These are phyloP conservation scores for Aspergillus chevalieri DNA, from an alignment of 2,329 filamentous ascomycete genomes.

Conservation along the genomic window DNA sequence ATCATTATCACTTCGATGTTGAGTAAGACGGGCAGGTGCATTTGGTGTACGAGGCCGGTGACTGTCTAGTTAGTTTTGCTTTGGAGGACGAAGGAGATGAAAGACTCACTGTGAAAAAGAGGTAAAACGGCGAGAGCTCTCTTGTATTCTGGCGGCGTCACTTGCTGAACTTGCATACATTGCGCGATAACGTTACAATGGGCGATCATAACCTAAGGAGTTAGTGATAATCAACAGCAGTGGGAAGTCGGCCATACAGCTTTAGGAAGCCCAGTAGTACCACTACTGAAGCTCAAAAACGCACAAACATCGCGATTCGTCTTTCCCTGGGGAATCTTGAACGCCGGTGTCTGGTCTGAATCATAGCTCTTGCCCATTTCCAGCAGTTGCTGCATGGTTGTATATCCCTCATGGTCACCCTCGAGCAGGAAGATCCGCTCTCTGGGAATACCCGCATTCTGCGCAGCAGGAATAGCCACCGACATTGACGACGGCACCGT, in stretches of 20 bases:
- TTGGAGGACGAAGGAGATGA: too few relatives aligned
- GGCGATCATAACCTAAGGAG: slow-evolving; percentile 44
- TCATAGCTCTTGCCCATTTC: slow-evolving; percentile 31
- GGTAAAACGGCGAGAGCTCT: slow-evolving; percentile 55
- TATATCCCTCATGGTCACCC: slow-evolving; percentile 47
- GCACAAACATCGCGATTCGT: slow-evolving; percentile 53
- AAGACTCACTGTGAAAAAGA: slow-evolving; percentile 48
- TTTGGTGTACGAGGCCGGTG: slow-evolving; percentile 56
- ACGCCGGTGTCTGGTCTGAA: slow-evolving; percentile 42
- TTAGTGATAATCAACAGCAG: slow-evolving; percentile 11
- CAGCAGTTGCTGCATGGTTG: slow-evolving; percentile 32
- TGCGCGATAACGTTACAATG: slow-evolving; percentile 55
- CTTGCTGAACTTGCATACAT: slow-evolving; percentile 53
- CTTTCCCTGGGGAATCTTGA: slow-evolving; percentile 47
- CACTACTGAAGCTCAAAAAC: slow-evolving; percentile 47
- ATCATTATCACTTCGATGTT: slow-evolving; percentile 64
- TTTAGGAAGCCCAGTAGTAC: slow-evolving; percentile 47
- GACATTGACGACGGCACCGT: slow-evolving; percentile 51
- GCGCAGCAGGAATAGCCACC: slow-evolving; percentile 50
- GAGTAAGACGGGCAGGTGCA: slow-evolving; percentile 57
- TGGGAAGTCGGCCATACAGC: slow-evolving; percentile 25
- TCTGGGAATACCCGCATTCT: slow-evolving; percentile 48
- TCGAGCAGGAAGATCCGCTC: slow-evolving; percentile 54
- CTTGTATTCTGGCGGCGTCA: slow-evolving; percentile 46
- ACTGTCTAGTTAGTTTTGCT: slow-evolving; percentile 22